Base-by-base conservation (phyloP, 177 flowering plant species). In the Tripterygium wilfordii region DNA sequence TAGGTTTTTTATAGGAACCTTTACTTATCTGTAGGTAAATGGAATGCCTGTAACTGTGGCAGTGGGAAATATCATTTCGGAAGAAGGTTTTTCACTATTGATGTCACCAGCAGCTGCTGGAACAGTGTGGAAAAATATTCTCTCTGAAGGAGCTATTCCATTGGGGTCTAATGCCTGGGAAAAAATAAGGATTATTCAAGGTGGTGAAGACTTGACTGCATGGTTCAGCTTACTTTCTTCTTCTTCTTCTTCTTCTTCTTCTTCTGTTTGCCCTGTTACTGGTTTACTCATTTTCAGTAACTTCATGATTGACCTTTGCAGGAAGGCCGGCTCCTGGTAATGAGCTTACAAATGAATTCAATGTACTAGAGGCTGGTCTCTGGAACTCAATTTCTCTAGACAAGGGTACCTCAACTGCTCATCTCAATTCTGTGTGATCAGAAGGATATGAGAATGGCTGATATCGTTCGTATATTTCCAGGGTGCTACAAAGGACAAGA, bases 401-500 rank as follows among this genome's bases (percentile, higher is more conserved):
- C 67, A 85, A 85, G 70, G 97, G 97, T 83, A 59, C 38, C 5
- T 25, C 14, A 20, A 9, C 17, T 38, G 50, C 21, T 19, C 35
- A 27, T 20, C n/a, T n/a, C n/a, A n/a, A n/a, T n/a, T n/a, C n/a
- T n/a, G n/a, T n/a, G n/a, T n/a, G n/a, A n/a, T n/a, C n/a, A n/a
- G n/a, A n/a, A 10, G 12, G 22, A 15, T 51, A 12, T 10, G 36
- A 25, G 28, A 10, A 20, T 26, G 15, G 33, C 13, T 53, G 23
- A 23, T 36, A 48, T 33, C 9, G 39, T 20, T 37, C 9, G 31
- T 10, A 29, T 14, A 15, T 67, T 42, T 12, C 45, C 68, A 83
- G 97, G 97, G 30, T 89, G 95, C 51, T 89, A 89, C 63, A 83
- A 89, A 65, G 97, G 92, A 42, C 97, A 88, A 58, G 97, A 89